Evolutionary conservation across 306 rosid species (phyloP).

Genomic region (Vachellia collinsii): DNA sequence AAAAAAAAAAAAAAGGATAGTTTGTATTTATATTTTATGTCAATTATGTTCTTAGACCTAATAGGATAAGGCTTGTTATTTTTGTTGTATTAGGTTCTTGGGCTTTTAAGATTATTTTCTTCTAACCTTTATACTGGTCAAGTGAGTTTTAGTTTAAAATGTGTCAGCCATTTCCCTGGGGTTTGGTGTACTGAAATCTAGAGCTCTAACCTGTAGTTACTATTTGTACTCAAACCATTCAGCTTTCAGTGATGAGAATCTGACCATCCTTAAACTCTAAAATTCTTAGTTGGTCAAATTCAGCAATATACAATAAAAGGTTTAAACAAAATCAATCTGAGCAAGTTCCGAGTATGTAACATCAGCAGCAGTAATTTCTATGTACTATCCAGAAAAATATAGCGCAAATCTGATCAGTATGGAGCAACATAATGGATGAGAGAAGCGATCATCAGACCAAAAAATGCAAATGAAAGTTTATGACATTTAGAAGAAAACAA

Average conservation of each 20-base stretch:
- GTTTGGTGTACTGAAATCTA: neutral
- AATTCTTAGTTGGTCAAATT: neutral
- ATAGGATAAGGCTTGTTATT: neutral
- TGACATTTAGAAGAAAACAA: conserved; percentile 5
- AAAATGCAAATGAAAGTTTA: neutral
- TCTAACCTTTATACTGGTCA: neutral
- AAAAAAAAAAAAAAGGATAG: too few relatives aligned
- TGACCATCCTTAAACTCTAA: neutral
- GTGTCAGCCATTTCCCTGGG: neutral
- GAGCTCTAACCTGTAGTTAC: neutral
- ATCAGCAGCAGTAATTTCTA: neutral
- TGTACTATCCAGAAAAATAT: neutral
- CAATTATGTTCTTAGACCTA: neutral
- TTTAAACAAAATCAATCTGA: neutral
- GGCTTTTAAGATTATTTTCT: neutral
- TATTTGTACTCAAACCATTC: neutral
- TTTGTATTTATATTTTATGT: neutral
- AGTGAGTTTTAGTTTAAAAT: neutral
- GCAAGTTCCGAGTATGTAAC: neutral
- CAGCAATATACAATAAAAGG: neutral
- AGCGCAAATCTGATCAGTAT: neutral
- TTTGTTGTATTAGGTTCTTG: neutral
- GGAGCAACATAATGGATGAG: neutral
- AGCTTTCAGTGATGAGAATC: neutral
- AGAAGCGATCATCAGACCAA: neutral